phyloP scores from a whole-genome alignment of 2,329 filamentous ascomycete genomes.

The Trichocomaceae sp. region DNA sequence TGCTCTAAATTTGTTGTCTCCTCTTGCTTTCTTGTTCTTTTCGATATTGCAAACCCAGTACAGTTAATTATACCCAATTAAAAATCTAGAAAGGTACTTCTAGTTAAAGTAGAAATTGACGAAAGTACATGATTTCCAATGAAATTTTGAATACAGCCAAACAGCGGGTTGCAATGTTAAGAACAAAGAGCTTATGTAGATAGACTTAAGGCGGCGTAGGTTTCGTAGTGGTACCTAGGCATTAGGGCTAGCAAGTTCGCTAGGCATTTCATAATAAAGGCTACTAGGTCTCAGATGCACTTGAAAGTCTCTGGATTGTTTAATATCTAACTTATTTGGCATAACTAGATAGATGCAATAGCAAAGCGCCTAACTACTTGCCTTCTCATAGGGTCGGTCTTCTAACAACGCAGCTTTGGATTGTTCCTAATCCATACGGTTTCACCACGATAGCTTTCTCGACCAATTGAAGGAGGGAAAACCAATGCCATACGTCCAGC shows the following conservation, averaged over 20 bases:
- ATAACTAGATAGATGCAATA: not conserved
- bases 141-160: no score
- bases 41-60: not conserved
- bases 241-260: not conserved
- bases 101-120: no score
- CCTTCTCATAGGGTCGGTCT: not conserved
- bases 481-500: not conserved
- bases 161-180: no score
- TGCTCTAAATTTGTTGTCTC: conserved; percentile 2
- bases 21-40: not conserved
- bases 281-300: not conserved
- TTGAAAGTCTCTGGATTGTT: not conserved
- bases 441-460: not conserved
- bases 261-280: not conserved
- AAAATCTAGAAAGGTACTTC: not conserved
- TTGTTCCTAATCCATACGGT: not conserved
- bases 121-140: no score
- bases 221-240: no score
- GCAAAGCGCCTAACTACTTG: not conserved
- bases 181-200: no score
- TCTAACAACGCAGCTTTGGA: not conserved
- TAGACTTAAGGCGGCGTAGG: no score
- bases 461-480: not conserved
- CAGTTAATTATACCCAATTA: not conserved
- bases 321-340: not conserved